Evolutionary conservation across 169 alveolate genomes (phyloP), one percentile per base, ranked within the genome.

Genomic region (Plasmodium inui): DNA sequence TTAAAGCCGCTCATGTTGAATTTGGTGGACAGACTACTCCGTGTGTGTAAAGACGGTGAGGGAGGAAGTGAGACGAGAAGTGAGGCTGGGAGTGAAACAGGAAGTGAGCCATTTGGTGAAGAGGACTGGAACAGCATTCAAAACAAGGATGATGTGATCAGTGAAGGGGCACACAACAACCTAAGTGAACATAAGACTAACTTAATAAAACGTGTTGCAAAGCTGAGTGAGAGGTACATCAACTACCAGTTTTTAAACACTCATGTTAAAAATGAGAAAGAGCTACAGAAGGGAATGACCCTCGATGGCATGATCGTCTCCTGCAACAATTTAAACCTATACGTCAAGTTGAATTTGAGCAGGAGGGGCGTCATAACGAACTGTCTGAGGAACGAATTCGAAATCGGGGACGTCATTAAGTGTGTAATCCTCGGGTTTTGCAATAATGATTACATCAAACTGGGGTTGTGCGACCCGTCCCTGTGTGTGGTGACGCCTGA

Each of bases 281-380:
- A 85, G 26, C 34, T 85, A 37, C 85, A 85, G 61, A 85, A 74
- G 53, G 93, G 93, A 19, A 85, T 85, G 93, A 73, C 14, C n/a
- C 19, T 85, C 22, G 93, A 85, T 26, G 93, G 93, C 5, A 85
- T 85, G 93, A 26, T 85, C 22, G 93, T 85, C 57, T 85, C 93
- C 55, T 85, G 93, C 61, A 73, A 74, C 80, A 85, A 55, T 41
- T 30, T 55, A 85, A 85, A 85, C n/a, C 55, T 85, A 17, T 85
- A 85, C 53, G 72, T 85, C 9, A 85, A 85, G 26, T 85, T 85
- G 80, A 85, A 85, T 74, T 46, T 85, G 44, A 85, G 93, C 53
- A 85, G 80, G 61, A 72, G 37, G 84, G 93, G 93, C 2, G 93
- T 85, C 10, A 85, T 85, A 73, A 26, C 53, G 28, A 74, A 85